Evolutionary conservation across 2,329 filamentous ascomycete species (phyloP).

Genomic region (Aspergillus texensis): DNA sequence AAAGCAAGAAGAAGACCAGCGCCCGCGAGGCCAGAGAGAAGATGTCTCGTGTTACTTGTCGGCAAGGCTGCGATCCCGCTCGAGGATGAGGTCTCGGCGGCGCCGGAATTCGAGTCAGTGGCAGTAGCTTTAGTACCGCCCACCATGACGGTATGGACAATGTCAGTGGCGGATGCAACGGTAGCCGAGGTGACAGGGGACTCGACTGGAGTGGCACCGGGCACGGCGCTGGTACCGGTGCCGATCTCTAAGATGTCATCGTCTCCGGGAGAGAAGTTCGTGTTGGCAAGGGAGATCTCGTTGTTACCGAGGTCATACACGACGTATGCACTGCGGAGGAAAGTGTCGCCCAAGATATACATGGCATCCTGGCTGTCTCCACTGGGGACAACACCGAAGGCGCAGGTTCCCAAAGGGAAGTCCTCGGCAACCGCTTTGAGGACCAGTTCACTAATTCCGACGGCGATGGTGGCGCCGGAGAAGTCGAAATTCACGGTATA

Average conservation of each 20-base stretch:
- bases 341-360: constrained; percentile 74
- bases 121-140: not conserved
- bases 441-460: constrained; percentile 62
- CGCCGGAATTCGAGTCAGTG: not conserved
- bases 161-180: constrained; percentile 15
- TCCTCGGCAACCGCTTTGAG: constrained; percentile 58
- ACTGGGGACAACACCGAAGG: constrained; percentile 68
- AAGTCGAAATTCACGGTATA: constrained; percentile 59
- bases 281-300: constrained; percentile 70
- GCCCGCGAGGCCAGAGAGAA: constrained; percentile 24
- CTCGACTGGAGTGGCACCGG: constrained; percentile 46
- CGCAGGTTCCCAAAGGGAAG: constrained; percentile 63
- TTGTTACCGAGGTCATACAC: constrained; percentile 75
- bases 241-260: constrained; percentile 56
- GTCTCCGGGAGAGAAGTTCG: constrained; percentile 60
- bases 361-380: constrained; percentile 37
- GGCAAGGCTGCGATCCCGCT: constrained; percentile 17
- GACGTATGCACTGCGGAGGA: constrained; percentile 73
- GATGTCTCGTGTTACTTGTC: constrained; percentile 17
- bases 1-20: constrained; percentile 23
- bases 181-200: constrained; percentile 11
- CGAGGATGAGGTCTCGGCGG: constrained; percentile 12
- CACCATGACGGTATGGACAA: not conserved
- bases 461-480: constrained; percentile 54
- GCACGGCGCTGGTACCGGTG: constrained; percentile 50